Base-by-base conservation (phyloP, 2,329 filamentous ascomycete species). In the Colletotrichum sp. region DNA sequence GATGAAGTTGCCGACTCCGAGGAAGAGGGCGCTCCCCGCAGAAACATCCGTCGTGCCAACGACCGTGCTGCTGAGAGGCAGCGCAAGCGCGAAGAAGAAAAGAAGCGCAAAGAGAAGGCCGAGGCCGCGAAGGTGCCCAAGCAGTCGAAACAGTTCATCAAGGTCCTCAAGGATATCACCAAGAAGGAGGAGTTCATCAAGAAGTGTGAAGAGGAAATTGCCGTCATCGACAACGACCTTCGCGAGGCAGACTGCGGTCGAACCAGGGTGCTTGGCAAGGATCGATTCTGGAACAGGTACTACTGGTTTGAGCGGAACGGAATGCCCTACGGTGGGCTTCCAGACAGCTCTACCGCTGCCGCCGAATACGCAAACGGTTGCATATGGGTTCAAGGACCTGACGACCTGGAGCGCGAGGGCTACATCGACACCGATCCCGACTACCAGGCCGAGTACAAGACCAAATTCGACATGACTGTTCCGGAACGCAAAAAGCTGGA, bases 221-320 rank as follows among this genome's bases (percentile, higher is more conserved):
- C 92, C 5, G 90, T 94, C 36, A 92, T 98, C 68, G 96, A 99
- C 80, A 96, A 98, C 80, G 96, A 99, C 83, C 89, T 99, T 62
- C 94, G 97, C 68, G 96, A 99, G 85, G 96, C 96, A 55, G 95
- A 98, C 84, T 98, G 96, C 80, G 95, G 96, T 44, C 93, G 97
- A 77, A 98, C 96, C 22, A 93, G 95, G 77, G 93, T 96, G 22
- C 89, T 99, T 30, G 97, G 97, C 76, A 96, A 97, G 83, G 97
- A 99, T 85, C 93, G 97, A 60, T 99, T 98, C 88, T 98, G 96
- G 93, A 99, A 99, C 85, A 92, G 96, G 70, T 99, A 99, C 85
- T 99, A 98, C 88, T 99, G 97, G 96, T 98, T 99, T 84, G 97
- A 99, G 85, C 94, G 96, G 77, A 99, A 99, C 81, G 97, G 96